Conservation (phyloP, 2,329 filamentous ascomycete genomes). For the Dactylellina parvicollis region DNA sequence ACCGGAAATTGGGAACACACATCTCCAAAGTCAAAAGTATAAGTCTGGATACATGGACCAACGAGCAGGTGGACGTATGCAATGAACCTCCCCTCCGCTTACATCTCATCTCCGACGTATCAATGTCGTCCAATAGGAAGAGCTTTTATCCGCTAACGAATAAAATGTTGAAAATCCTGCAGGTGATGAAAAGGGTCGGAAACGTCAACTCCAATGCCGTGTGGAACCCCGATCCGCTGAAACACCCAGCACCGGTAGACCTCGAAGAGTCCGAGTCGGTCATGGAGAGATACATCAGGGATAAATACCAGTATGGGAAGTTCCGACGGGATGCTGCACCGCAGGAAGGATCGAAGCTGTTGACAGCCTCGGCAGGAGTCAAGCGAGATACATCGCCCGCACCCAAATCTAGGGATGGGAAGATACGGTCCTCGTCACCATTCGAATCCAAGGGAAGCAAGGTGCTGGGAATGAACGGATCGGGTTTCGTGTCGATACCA, state of each 20-base stretch:
- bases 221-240: constrained; percentile 86
- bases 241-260: constrained; percentile 85
- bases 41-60: constrained; percentile 97
- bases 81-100: constrained; percentile 16
- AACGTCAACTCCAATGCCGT: constrained; percentile 85
- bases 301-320: constrained; percentile 83
- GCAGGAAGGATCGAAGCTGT: constrained; percentile 66
- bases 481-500: constrained; percentile 55
- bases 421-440: constrained; percentile 39
- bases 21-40: constrained; percentile 98
- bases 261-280: constrained; percentile 90
- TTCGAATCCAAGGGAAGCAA: constrained; percentile 56
- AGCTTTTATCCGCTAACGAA: constrained; percentile 21
- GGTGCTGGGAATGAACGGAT: constrained; percentile 55
- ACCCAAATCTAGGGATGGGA: constrained; percentile 22
- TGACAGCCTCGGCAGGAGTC: constrained; percentile 64
- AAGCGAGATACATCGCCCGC: constrained; percentile 44
- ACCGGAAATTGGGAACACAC: constrained; percentile 96
- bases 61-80: constrained; percentile 92
- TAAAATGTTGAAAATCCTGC: constrained; percentile 54
- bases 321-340: constrained; percentile 63
- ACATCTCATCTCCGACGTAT: neutral
- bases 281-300: constrained; percentile 93
- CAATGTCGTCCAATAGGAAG: neutral
- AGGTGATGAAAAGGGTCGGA: constrained; percentile 95